Conservation (phyloP, 768 basidiomycete genomes). For the Favolaschia claudopus region DNA sequence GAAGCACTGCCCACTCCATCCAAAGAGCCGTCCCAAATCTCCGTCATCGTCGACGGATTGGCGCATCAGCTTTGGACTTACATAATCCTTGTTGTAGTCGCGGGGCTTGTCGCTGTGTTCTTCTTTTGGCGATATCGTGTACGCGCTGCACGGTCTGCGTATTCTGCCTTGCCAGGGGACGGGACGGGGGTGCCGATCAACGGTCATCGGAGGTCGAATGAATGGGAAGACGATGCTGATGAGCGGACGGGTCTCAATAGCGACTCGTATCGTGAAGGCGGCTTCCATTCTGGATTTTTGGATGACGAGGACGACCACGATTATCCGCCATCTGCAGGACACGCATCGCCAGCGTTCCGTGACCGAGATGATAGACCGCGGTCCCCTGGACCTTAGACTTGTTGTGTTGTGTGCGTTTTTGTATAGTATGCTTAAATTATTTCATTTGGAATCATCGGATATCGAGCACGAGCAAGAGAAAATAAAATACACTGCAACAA, state of each 20-base stretch:
- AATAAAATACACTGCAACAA: constrained; percentile 21
- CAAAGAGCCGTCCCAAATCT: constrained; percentile 12
- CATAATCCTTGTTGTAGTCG: constrained; percentile 59
- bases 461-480: too few relatives aligned
- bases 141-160: constrained; percentile 50
- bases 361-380: too few relatives aligned
- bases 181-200: constrained; percentile 80
- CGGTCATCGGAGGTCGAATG: constrained; percentile 53
- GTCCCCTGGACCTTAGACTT: too few relatives aligned
- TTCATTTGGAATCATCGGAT: too few relatives aligned
- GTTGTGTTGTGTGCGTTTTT: too few relatives aligned
- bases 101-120: constrained; percentile 68
- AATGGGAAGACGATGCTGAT: constrained; percentile 78
- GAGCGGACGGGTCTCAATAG: constrained; percentile 72
- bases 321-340: constrained; percentile 21
- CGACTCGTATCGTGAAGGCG: constrained; percentile 21
- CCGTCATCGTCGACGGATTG: constrained; percentile 6
- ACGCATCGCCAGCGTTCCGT: constrained; percentile 18
- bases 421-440: too few relatives aligned
- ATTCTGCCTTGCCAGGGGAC: constrained; percentile 64
- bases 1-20: constrained; percentile 4
- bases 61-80: constrained; percentile 1
- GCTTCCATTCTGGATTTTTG: constrained; percentile 29
- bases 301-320: constrained; percentile 70
- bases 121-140: constrained; percentile 82